phyloP scores from a whole-genome alignment of 2,329 filamentous ascomycete genomes.

The Stenocarpella maydis region DNA sequence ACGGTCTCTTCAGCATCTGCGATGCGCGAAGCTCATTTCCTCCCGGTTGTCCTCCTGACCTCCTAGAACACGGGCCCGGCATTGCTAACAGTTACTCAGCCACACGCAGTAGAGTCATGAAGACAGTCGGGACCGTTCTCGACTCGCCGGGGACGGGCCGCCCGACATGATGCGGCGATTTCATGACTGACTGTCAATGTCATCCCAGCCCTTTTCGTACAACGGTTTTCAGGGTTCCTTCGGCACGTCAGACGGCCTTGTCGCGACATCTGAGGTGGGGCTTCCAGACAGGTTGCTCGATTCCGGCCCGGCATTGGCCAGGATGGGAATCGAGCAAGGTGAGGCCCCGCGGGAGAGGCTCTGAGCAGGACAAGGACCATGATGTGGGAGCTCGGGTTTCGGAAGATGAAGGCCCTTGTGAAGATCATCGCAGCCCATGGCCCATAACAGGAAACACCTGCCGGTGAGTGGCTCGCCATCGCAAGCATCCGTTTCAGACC shows the following conservation, averaged over 20 bases:
- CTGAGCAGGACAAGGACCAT: not conserved
- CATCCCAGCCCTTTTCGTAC: not conserved
- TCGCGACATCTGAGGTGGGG: not conserved
- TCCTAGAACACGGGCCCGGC: not conserved
- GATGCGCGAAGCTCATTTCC: slow-evolving; percentile 8
- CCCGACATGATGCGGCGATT: slow-evolving; percentile 14
- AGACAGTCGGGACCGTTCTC: slow-evolving; percentile 1
- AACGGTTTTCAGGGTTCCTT: not conserved
- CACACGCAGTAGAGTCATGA: not conserved
- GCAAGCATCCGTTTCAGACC: slow-evolving; percentile 14
- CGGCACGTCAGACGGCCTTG: slow-evolving; percentile 10
- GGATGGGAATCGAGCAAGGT: not conserved
- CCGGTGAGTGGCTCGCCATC: slow-evolving; percentile 13
- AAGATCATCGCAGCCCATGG: slow-evolving; percentile 3
- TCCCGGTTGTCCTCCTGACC: not conserved
- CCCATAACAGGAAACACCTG: not conserved
- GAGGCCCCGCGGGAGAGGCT: not conserved
- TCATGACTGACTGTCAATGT: slow-evolving; percentile 13
- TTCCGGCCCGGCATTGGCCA: not conserved
- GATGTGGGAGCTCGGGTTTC: slow-evolving; percentile 7
- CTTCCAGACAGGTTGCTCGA: too few relatives aligned
- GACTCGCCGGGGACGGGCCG: not conserved
- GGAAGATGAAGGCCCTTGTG: slow-evolving; percentile 12
- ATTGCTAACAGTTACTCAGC: not conserved
- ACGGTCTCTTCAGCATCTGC: not conserved